Evolutionary conservation across 176 grass and related monocot genomes (phyloP).

Genomic region (Avena insularis): DNA sequence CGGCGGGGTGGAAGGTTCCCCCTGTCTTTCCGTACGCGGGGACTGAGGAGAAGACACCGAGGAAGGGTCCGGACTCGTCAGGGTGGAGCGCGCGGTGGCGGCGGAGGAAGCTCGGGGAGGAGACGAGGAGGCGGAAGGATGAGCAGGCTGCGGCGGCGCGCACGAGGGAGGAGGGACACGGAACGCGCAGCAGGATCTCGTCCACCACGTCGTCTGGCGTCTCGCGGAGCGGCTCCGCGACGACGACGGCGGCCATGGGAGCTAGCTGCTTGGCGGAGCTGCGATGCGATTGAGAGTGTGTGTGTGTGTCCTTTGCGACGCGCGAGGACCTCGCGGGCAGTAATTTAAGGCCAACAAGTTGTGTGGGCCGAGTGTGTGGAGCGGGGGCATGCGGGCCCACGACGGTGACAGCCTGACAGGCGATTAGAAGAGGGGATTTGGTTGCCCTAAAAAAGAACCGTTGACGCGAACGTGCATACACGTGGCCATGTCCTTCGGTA

Average conservation of each 20-base stretch:
- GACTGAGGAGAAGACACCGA: background rate
- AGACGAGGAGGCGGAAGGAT: background rate
- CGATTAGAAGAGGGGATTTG: background rate
- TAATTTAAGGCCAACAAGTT: background rate
- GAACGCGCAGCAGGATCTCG: background rate
- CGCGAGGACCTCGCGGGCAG: background rate
- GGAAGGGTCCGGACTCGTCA: background rate
- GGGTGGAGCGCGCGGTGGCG: constrained; percentile 6
- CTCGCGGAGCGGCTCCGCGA: background rate
- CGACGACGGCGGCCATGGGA: background rate
- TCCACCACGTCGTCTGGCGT: constrained; percentile 11
- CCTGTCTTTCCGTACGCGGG: background rate
- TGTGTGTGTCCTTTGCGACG: background rate
- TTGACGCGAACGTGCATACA: too few species aligned
- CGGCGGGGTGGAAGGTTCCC: constrained; percentile 40
- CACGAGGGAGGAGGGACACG: background rate
- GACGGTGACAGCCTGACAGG: background rate
- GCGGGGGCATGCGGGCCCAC: background rate
- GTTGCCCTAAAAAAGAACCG: too few species aligned
- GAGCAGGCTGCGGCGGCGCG: background rate
- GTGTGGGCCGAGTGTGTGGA: background rate
- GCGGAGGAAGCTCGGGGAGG: constrained; percentile 1
- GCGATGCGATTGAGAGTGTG: background rate
- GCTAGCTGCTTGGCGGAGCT: constrained; percentile 2
- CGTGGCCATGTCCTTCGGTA: too few species aligned